A percentile compares a stretch with the other conserved stretches of the same genome.
Conservation (phyloP, 2,329 filamentous ascomycete genomes). For the Trichoderma brevicompactum region DNA sequence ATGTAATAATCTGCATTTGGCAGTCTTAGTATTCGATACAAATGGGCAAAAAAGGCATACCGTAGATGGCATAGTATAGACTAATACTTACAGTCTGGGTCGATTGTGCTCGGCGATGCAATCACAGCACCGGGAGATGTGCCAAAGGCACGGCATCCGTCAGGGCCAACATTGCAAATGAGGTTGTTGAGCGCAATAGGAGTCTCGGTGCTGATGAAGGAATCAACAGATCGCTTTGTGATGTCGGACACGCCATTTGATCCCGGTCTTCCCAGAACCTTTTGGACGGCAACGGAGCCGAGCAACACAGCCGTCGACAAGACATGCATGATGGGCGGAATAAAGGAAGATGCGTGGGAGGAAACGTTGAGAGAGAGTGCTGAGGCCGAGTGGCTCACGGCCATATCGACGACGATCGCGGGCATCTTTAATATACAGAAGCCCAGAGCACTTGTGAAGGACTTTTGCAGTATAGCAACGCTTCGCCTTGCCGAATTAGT, state of each 20-base stretch:
- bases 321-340: slow-evolving; percentile 54
- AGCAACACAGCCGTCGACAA: slow-evolving; percentile 56
- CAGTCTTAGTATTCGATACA: background rate
- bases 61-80: background rate
- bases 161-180: slow-evolving; percentile 63
- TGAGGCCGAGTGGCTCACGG: slow-evolving; percentile 33
- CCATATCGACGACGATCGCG: slow-evolving; percentile 26
- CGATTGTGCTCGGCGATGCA: slow-evolving; percentile 57
- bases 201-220: slow-evolving; percentile 57
- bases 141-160: slow-evolving; percentile 54
- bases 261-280: slow-evolving; percentile 53
- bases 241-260: slow-evolving; percentile 39
- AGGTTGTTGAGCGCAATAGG: slow-evolving; percentile 57
- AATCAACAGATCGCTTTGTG: slow-evolving; percentile 53
- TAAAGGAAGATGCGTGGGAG: slow-evolving; percentile 31
- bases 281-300: slow-evolving; percentile 56
- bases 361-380: slow-evolving; percentile 39
- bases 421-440: slow-evolving; percentile 15
- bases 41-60: background rate
- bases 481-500: slow-evolving; percentile 16
- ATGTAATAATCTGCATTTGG: slow-evolving; percentile 69
- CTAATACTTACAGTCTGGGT: slow-evolving; percentile 59
- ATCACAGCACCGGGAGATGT: slow-evolving; percentile 58
- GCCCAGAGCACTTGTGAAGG: background rate
- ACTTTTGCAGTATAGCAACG: background rate